phyloP scores from a whole-genome alignment of 116 monocot species.

The Thalassia testudinum region DNA sequence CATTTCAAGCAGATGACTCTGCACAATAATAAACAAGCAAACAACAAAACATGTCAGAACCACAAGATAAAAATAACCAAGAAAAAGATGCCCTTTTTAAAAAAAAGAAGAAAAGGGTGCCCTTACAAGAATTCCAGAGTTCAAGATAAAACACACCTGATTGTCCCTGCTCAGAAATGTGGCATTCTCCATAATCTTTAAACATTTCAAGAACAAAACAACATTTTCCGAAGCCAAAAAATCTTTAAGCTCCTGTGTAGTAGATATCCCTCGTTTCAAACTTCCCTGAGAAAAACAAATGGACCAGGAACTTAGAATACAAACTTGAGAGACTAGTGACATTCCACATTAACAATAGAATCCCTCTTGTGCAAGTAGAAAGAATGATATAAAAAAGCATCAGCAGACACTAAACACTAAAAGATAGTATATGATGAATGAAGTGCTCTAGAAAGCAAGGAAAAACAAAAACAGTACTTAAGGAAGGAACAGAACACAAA shows the following conservation, averaged over 20 bases:
- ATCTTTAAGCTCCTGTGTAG: constrained; percentile 28
- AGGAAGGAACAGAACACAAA: no score
- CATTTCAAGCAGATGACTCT: constrained; percentile 75
- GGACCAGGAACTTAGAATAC: background rate
- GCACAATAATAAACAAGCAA: constrained; percentile 8
- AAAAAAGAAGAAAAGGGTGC: background rate
- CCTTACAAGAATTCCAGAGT: background rate
- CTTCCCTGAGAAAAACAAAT: constrained; percentile 25
- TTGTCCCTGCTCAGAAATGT: constrained; percentile 92
- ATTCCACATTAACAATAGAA: background rate
- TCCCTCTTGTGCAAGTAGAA: background rate
- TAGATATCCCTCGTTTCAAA: constrained; percentile 16
- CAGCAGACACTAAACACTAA: background rate
- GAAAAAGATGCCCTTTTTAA: constrained; percentile 1
- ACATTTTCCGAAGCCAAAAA: constrained; percentile 37
- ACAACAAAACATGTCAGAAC: no score
- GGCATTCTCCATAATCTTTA: constrained; percentile 98
- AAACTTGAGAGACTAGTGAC: no score
- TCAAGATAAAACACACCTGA: constrained; percentile 38
- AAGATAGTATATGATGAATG: background rate
- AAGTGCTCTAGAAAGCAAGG: background rate
- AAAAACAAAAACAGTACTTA: no score
- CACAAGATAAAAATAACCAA: background rate
- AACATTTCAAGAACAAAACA: constrained; percentile 70
- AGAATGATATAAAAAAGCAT: background rate